phyloP scores from a whole-genome alignment of 2,329 filamentous ascomycete species.

The Macrophomina phaseolina region DNA sequence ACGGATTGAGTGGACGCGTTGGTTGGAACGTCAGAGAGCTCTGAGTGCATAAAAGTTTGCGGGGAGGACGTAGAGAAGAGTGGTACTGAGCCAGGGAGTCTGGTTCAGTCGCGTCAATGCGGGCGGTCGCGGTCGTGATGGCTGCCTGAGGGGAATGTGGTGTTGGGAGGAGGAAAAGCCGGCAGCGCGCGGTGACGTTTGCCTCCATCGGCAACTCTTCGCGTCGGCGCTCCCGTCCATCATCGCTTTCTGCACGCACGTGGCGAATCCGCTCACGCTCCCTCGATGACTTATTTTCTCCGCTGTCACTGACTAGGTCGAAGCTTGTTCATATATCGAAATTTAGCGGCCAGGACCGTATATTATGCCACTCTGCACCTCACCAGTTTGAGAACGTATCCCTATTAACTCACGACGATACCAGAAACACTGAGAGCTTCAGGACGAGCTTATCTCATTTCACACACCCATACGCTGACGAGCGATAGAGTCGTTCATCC shows the following conservation, averaged over 20 bases:
- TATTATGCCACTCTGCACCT: no score
- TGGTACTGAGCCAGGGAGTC: conserved; percentile 27
- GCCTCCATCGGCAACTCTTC: not conserved
- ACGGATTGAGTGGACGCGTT: conserved; percentile 49
- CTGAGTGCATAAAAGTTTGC: conserved; percentile 69
- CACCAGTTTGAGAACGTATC: no score
- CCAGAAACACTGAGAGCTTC: no score
- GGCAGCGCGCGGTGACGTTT: conserved; percentile 18
- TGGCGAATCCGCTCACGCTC: conserved; percentile 1
- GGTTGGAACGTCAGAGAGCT: conserved; percentile 58
- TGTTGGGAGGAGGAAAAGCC: not conserved
- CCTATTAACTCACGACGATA: no score
- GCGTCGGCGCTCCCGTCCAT: not conserved
- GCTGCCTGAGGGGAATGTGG: not conserved
- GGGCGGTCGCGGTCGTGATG: conserved; percentile 8
- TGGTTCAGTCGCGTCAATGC: conserved; percentile 26
- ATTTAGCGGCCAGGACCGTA: no score
- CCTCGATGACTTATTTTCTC: not conserved
- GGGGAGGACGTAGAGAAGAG: conserved; percentile 26
- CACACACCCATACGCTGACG: no score
- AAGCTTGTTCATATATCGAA: no score
- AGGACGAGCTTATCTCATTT: no score
- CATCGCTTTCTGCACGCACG: conserved; percentile 8
- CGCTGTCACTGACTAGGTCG: not conserved
- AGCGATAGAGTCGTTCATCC: no score